phyloP scores from a whole-genome alignment of 2,329 filamentous ascomycete species.

The Lomentospora prolificans region DNA sequence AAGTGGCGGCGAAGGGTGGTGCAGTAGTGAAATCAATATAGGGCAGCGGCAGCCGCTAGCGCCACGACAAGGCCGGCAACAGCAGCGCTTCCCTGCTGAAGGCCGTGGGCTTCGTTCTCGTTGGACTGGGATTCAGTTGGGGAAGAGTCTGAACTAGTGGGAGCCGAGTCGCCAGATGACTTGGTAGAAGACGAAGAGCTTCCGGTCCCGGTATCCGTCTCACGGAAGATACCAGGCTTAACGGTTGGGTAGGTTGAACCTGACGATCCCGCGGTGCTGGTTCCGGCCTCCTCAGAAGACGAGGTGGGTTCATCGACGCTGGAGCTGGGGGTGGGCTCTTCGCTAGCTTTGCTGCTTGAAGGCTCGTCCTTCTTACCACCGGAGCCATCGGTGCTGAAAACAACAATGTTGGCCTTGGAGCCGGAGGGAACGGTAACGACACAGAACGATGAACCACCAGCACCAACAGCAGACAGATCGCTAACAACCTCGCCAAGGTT shows the following conservation, averaged over 20 bases:
- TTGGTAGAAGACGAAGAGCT: not conserved
- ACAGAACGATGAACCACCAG: constrained; percentile 61
- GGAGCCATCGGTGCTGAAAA: constrained; percentile 40
- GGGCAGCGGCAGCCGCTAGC: constrained; percentile 40
- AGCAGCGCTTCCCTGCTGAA: constrained; percentile 38
- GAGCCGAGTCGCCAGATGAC: constrained; percentile 1
- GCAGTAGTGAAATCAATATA: constrained; percentile 25
- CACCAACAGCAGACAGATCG: constrained; percentile 43
- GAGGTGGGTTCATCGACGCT: constrained; percentile 17
- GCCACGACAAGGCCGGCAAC: constrained; percentile 45
- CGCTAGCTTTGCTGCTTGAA: constrained; percentile 10
- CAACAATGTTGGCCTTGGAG: constrained; percentile 55
- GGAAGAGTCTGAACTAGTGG: not conserved
- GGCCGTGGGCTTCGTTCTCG: constrained; percentile 30
- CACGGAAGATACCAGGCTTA: constrained; percentile 42
- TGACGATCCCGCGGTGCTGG: constrained; percentile 12
- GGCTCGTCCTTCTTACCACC: constrained; percentile 15
- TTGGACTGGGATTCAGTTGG: constrained; percentile 15
- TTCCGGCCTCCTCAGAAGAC: constrained; percentile 13
- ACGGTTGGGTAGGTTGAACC: constrained; percentile 18
- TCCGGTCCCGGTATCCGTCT: constrained; percentile 19
- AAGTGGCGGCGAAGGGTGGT: not conserved
- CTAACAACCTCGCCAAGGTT: constrained; percentile 50
- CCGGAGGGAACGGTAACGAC: constrained; percentile 66
- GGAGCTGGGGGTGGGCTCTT: constrained; percentile 19